These are phyloP conservation scores for Arabidopsis lyrata DNA, from an alignment of 441 rosid species.

Conservation along the genomic window DNA sequence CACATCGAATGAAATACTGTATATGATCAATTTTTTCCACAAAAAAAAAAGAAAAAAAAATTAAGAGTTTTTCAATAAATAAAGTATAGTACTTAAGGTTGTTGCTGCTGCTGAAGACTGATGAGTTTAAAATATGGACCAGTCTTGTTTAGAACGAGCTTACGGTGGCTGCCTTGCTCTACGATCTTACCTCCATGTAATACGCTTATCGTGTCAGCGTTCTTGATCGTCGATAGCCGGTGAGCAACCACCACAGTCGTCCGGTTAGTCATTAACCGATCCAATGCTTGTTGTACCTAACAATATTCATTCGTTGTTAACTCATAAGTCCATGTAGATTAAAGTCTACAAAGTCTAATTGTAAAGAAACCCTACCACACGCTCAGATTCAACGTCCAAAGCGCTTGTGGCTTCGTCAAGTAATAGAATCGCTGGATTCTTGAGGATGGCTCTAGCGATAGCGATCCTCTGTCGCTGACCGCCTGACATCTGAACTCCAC, in stretches of 20 bases:
- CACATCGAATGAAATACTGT: slow-evolving; percentile 1
- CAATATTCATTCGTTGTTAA: slow-evolving; percentile 8
- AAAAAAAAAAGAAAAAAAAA: background rate
- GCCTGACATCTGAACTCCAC: slow-evolving; percentile 91
- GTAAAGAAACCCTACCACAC: slow-evolving; percentile 50
- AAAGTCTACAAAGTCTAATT: background rate
- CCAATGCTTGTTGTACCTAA: slow-evolving; percentile 78
- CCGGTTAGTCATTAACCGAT: slow-evolving; percentile 77
- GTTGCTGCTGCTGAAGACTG: slow-evolving; percentile 79
- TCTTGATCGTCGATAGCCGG: slow-evolving; percentile 84
- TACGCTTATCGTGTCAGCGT: slow-evolving; percentile 82
- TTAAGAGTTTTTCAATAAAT: background rate
- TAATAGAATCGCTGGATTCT: slow-evolving; percentile 82
- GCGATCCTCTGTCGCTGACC: slow-evolving; percentile 93
- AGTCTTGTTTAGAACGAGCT: slow-evolving; percentile 65
- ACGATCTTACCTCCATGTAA: slow-evolving; percentile 75
- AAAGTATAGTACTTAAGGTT: slow-evolving; percentile 30
- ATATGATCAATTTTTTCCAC: slow-evolving; percentile 25
- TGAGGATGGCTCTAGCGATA: slow-evolving; percentile 86
- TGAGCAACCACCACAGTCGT: slow-evolving; percentile 95
- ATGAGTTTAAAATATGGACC: slow-evolving; percentile 85
- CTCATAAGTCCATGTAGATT: background rate
- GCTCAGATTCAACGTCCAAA: slow-evolving; percentile 80
- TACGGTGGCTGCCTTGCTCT: slow-evolving; percentile 84
- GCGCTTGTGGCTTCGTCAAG: slow-evolving; percentile 95